A percentile compares a stretch with the other conserved stretches of the same genome.
These are phyloP conservation scores for Diutina pseudorugosa DNA, from an alignment of 1,139 yeast species.

Conservation along the genomic window DNA sequence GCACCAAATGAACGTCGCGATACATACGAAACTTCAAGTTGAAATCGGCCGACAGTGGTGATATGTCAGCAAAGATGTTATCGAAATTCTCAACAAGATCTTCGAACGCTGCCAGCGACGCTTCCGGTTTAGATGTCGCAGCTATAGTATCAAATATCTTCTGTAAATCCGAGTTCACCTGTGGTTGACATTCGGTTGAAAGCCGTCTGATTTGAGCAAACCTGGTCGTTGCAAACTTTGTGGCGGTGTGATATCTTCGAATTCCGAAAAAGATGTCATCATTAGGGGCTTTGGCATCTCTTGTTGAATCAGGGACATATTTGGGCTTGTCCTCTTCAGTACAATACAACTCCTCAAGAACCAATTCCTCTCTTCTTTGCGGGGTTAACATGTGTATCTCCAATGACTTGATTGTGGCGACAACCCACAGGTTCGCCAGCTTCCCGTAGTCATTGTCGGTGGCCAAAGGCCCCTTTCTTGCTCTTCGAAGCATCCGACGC, in stretches of 20 bases:
- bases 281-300: conserved; percentile 8
- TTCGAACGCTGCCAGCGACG: neutral
- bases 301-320: conserved; percentile 10
- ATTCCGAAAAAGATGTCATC: conserved; percentile 42
- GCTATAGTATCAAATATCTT: neutral
- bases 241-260: conserved; percentile 27
- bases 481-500: conserved; percentile 50
- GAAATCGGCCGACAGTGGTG: neutral
- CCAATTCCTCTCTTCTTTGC: conserved; percentile 52
- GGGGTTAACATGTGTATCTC: conserved; percentile 63
- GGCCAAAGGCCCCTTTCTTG: conserved; percentile 40
- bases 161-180: neutral
- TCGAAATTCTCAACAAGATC: neutral
- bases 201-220: neutral
- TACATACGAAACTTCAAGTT: neutral
- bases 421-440: conserved; percentile 64
- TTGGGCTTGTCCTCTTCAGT: conserved; percentile 26
- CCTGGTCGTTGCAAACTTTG: conserved; percentile 5
- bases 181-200: neutral
- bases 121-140: neutral
- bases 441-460: conserved; percentile 47
- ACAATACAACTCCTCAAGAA: conserved; percentile 62
- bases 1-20: neutral
- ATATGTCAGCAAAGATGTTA: no score
- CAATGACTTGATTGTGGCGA: conserved; percentile 61